phyloP scores from a whole-genome alignment of 257 asterid species.

The Prunella vulgaris region DNA sequence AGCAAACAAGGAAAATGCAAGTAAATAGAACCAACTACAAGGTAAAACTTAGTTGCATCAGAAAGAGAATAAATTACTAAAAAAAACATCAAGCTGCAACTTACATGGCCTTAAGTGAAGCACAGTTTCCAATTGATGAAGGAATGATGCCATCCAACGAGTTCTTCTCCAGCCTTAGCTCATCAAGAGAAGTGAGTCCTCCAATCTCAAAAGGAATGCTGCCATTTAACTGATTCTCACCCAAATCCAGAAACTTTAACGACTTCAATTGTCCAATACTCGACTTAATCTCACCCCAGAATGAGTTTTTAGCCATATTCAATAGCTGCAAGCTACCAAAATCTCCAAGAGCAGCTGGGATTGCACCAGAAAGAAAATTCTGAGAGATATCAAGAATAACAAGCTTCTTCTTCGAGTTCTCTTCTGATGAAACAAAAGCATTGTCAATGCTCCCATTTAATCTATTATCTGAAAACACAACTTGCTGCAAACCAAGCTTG shows the following conservation, averaged over 20 bases:
- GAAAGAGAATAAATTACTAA: not conserved
- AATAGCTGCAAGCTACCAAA: constrained; percentile 46
- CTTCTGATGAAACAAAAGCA: constrained; percentile 40
- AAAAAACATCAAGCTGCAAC: constrained; percentile 24
- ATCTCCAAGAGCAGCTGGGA: constrained; percentile 52
- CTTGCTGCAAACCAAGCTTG: constrained; percentile 50
- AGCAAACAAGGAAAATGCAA: constrained; percentile 4
- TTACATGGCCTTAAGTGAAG: constrained; percentile 56
- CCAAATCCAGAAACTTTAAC: constrained; percentile 52
- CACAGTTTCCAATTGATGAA: constrained; percentile 53
- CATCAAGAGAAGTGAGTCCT: constrained; percentile 49
- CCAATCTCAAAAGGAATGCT: constrained; percentile 73
- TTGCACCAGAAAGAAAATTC: constrained; percentile 44
- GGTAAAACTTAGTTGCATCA: not conserved
- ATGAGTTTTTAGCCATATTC: constrained; percentile 48
- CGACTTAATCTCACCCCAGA: constrained; percentile 47
- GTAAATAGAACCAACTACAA: not conserved
- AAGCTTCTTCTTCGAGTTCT: constrained; percentile 46
- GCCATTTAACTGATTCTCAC: constrained; percentile 60
- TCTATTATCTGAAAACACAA: constrained; percentile 50
- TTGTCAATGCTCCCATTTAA: constrained; percentile 45
- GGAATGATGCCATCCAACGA: constrained; percentile 61
- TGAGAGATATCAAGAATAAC: constrained; percentile 52
- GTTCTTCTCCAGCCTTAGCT: constrained; percentile 53
- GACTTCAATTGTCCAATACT: constrained; percentile 42